Evolutionary conservation across 495 filamentous ascomycete genomes (phyloP).

Genomic region (Neurospora discreta): DNA sequence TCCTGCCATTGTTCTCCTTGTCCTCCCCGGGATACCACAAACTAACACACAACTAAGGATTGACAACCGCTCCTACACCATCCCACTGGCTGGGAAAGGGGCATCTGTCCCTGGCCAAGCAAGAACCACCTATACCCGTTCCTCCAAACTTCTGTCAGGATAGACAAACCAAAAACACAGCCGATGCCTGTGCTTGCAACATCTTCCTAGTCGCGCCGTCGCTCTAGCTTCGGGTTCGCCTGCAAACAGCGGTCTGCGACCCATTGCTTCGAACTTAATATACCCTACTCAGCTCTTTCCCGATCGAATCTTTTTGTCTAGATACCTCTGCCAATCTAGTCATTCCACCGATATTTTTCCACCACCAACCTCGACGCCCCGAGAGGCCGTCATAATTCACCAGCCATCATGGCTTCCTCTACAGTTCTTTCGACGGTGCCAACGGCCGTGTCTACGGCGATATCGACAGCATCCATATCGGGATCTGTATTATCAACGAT

Average conservation of each 20-base stretch:
- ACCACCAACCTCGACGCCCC: not conserved
- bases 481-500: not conserved
- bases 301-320: not conserved
- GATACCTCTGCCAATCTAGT: not conserved
- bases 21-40: not conserved
- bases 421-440: not conserved
- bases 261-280: not conserved
- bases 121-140: not conserved
- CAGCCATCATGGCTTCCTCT: not conserved
- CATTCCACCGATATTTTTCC: not conserved
- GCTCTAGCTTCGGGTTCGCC: not conserved
- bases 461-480: slow-evolving; percentile 1
- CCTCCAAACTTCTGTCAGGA: not conserved
- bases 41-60: not conserved
- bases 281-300: not conserved
- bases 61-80: not conserved
- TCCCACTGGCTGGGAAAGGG: not conserved
- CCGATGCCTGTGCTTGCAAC: not conserved
- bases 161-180: not conserved
- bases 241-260: not conserved
- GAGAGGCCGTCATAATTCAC: not conserved
- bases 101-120: not conserved
- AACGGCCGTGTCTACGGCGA: not conserved
- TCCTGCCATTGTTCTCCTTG: not conserved
- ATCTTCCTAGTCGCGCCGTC: not conserved